Evolutionary conservation across 371 early-diverging fungal species (phyloP), one percentile per base, ranked within the genome.

Genomic region (Mucor saturninus): DNA sequence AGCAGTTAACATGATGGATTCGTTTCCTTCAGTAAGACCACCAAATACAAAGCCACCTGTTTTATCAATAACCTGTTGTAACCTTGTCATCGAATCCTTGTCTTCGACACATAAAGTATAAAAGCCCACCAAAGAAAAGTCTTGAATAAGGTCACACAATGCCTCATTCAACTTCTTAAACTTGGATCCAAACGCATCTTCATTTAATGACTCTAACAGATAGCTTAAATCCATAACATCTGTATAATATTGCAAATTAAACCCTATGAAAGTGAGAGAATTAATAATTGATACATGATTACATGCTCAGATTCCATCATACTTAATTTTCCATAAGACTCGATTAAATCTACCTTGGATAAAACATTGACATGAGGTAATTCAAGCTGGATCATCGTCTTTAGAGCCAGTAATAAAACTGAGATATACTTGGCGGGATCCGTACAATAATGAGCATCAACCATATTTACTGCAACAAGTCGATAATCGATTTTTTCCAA

Each of bases 301-400:
- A 21, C 21, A 21, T 21, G 21, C 21, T 21, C 21, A 21, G 21
- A 21, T 21, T 21, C 21, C 21, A 21, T 7, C 76, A 67, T 82
- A 90, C 89, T 79, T 61, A 91, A 65, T 60, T 86, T 81, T 56
- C 91, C 96, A 79, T 85, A 87, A 0, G 85, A 84, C 65, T 90
- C 91, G 37, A 97, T 77, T 51, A 99, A 69, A 74, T 99, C 99
- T 56, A 96, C 87, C 72, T 99, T 99, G 10, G 94, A 93, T 48
- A 99, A 71, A 8, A 98, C 94, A 75, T 98, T 98, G 61, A 99
- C 85, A 68, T 98, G 97, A 15, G 99, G 98, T 28, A 98, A 73
- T 61, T 96, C 96, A 8, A 99, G 84, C 75, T 95, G 93, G 10
- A 95, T 79, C 98, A 98, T 98, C 1, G 92, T 91, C 58, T 92